Conservation (phyloP, 179 eudicot genomes). For the Nepenthes alata region DNA sequence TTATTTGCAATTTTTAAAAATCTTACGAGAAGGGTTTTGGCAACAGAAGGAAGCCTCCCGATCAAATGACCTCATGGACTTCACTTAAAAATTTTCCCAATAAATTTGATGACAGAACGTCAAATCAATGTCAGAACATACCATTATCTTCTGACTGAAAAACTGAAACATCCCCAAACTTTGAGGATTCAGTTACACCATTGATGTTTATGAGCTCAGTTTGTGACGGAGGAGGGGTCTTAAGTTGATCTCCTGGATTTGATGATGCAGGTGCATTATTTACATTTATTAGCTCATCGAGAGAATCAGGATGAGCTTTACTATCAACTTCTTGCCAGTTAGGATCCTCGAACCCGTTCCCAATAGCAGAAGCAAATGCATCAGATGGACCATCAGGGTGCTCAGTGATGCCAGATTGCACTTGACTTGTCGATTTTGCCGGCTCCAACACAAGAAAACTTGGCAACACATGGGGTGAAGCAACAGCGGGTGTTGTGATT, state of each 20-base stretch:
- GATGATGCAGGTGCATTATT: slow-evolving; percentile 20
- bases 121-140: slow-evolving; percentile 17
- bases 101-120: too few species aligned
- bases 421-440: slow-evolving; percentile 4
- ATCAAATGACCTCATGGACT: too few species aligned
- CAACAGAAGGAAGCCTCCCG: too few species aligned
- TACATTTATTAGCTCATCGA: slow-evolving; percentile 14
- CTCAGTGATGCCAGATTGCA: slow-evolving; percentile 15
- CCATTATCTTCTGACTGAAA: slow-evolving; percentile 23
- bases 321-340: slow-evolving; percentile 36
- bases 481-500: slow-evolving; percentile 17
- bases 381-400: slow-evolving; percentile 11
- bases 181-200: slow-evolving; percentile 20
- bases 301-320: slow-evolving; percentile 11
- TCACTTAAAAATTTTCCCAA: too few species aligned
- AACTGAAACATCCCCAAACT: slow-evolving; percentile 13
- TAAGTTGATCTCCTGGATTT: slow-evolving; percentile 8
- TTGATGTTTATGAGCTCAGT: slow-evolving; percentile 13
- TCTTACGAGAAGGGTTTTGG: too few species aligned
- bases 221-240: slow-evolving; percentile 7
- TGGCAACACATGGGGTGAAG: slow-evolving; percentile 9
- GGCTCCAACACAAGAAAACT: slow-evolving; percentile 12
- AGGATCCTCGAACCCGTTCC: slow-evolving; percentile 60
- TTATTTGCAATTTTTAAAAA: too few species aligned
- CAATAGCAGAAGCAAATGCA: slow-evolving; percentile 19